Percentiles rank a stretch among this genome's conserved stretches.
phyloP scores from a whole-genome alignment of 202 grass and related monocot genomes.

The Saccharum hybrid region DNA sequence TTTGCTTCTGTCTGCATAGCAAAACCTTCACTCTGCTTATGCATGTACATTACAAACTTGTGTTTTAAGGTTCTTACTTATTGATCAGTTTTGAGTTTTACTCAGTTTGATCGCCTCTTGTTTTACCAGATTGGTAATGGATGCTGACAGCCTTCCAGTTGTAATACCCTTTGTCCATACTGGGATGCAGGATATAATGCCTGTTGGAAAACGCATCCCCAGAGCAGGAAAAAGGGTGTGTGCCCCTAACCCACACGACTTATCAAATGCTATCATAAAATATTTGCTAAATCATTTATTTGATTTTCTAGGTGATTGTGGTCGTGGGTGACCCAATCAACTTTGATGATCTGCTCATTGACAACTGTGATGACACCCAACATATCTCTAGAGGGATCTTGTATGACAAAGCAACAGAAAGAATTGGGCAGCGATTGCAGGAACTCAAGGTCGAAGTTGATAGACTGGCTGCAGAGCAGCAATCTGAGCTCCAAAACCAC shows the following conservation, averaged over 20 bases:
- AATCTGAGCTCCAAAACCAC: constrained; percentile 41
- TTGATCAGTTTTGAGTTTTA: constrained; percentile 3
- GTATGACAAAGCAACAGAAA: constrained; percentile 75
- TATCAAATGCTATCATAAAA: neutral
- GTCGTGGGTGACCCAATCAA: constrained; percentile 88
- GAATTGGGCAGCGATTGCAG: constrained; percentile 73
- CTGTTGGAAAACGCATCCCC: constrained; percentile 77
- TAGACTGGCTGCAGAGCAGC: constrained; percentile 60
- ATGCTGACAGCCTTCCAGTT: constrained; percentile 75
- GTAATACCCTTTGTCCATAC: constrained; percentile 92
- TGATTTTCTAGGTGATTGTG: constrained; percentile 74
- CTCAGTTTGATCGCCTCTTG: neutral
- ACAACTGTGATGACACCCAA: constrained; percentile 51
- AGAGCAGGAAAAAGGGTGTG: constrained; percentile 73
- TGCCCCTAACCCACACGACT: neutral
- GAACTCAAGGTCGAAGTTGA: constrained; percentile 72
- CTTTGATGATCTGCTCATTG: constrained; percentile 69
- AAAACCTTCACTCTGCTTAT: constrained; percentile 6
- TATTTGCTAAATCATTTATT: constrained; percentile 1
- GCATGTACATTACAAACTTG: neutral
- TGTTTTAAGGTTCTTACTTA: neutral
- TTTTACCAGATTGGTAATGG: constrained; percentile 80
- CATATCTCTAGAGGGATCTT: constrained; percentile 60
- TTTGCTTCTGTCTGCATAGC: neutral
- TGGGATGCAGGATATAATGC: constrained; percentile 98